Conservation (phyloP, 768 basidiomycete species). For the Suillus alpinus region DNA sequence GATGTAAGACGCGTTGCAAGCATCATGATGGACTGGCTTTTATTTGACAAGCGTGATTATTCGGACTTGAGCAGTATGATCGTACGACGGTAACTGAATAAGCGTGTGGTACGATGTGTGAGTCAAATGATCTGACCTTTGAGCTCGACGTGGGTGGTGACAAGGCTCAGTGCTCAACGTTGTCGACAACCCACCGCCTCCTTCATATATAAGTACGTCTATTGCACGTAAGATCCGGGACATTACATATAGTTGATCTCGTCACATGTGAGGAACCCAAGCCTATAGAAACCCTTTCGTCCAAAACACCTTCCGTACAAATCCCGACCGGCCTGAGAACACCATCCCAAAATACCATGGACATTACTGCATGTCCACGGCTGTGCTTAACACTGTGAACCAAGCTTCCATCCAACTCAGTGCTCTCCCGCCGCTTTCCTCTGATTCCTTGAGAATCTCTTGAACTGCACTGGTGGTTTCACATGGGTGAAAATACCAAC, state of each 20-base stretch:
- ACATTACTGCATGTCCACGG: conserved; percentile 49
- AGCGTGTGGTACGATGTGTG: background rate
- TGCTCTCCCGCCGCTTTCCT: conserved; percentile 14
- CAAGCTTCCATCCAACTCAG: conserved; percentile 64
- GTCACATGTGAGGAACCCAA: conserved; percentile 4
- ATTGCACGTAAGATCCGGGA: conserved; percentile 2
- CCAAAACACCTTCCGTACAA: background rate
- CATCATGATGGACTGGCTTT: conserved; percentile 35
- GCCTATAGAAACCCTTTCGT: conserved; percentile 3
- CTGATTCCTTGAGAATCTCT: conserved; percentile 61
- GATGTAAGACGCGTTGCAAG: conserved; percentile 42
- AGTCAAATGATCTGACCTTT: background rate
- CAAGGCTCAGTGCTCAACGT: too few species aligned
- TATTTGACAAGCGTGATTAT: conserved; percentile 13
- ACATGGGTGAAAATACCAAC: conserved; percentile 90
- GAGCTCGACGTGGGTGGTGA: conserved; percentile 1
- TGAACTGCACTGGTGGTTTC: conserved; percentile 62
- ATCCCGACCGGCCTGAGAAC: background rate
- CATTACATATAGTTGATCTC: conserved; percentile 1
- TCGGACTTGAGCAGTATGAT: background rate
- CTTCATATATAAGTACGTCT: background rate
- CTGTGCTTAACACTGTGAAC: conserved; percentile 71
- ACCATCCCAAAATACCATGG: conserved; percentile 3
- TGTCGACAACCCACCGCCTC: too few species aligned
- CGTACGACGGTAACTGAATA: background rate